Percentiles rank a stretch among this genome's conserved stretches.
These are phyloP conservation scores for Chrysopogon serrulatus DNA, from an alignment of 176 grass and related monocot species.

Conservation along the genomic window DNA sequence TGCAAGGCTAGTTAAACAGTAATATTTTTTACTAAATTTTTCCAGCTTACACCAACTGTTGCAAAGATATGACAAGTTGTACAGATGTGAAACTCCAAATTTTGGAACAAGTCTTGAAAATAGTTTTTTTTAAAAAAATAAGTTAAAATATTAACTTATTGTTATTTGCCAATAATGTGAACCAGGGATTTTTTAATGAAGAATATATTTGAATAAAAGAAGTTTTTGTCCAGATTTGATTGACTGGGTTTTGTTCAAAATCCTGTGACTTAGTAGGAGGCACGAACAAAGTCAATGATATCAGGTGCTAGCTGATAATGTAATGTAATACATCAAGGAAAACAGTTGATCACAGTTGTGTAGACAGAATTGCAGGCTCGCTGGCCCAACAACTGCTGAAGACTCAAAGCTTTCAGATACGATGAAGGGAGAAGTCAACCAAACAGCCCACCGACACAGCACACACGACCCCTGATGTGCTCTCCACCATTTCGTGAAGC, in stretches of 20 bases:
- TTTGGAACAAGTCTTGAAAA: background rate
- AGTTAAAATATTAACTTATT: background rate
- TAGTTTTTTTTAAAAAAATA: background rate
- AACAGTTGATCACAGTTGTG: conserved; percentile 11
- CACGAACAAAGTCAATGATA: background rate
- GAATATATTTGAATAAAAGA: background rate
- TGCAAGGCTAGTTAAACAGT: background rate
- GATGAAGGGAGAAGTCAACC: conserved; percentile 8
- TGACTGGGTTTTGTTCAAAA: background rate
- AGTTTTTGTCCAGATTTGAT: background rate
- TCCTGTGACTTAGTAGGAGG: conserved; percentile 21
- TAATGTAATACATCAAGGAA: background rate
- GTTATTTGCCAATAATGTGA: background rate
- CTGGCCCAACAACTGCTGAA: background rate
- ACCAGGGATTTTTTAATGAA: background rate
- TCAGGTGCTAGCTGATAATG: background rate
- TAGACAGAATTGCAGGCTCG: background rate
- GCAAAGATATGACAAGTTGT: background rate
- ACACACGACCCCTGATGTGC: background rate
- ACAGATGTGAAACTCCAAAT: background rate
- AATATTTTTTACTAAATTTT: background rate
- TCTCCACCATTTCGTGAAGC: conserved; percentile 16
- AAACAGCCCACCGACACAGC: background rate
- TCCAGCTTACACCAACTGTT: background rate
- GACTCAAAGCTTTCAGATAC: background rate